phyloP scores from a whole-genome alignment of 2,329 filamentous ascomycete genomes.

The Teratosphaeria pseudoeucalypti region DNA sequence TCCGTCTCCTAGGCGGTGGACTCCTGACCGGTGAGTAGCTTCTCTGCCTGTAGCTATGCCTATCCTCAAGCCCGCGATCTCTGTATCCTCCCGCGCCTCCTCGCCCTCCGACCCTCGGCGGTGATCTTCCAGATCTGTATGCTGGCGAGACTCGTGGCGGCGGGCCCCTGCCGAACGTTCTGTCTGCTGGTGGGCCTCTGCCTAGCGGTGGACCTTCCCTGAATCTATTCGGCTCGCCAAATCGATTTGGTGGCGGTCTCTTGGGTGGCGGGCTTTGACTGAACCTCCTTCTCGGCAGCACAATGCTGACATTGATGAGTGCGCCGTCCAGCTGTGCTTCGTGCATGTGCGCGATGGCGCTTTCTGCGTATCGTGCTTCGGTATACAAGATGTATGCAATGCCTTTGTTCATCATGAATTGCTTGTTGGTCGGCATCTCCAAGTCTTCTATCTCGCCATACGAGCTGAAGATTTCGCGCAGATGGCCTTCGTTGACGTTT shows the following conservation, averaged over 20 bases:
- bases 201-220: slow-evolving; percentile 14
- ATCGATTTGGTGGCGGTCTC: slow-evolving; percentile 45
- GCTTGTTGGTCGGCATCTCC: slow-evolving; percentile 79
- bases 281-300: slow-evolving; percentile 72
- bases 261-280: slow-evolving; percentile 67
- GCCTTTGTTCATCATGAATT: slow-evolving; percentile 79
- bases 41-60: slow-evolving; percentile 17
- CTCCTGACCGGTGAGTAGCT: slow-evolving; percentile 11
- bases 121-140: slow-evolving; percentile 15
- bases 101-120: slow-evolving; percentile 11
- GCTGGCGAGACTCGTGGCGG: slow-evolving; percentile 18
- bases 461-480: slow-evolving; percentile 82
- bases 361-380: slow-evolving; percentile 67
- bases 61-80: slow-evolving; percentile 19
- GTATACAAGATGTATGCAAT: slow-evolving; percentile 86
- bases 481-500: slow-evolving; percentile 80
- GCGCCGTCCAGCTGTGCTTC: slow-evolving; percentile 80
- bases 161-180: slow-evolving; percentile 9
- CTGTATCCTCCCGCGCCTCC: slow-evolving; percentile 21
- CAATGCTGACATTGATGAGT: slow-evolving; percentile 76
- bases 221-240: slow-evolving; percentile 31
- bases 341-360: slow-evolving; percentile 92
- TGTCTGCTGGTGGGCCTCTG: slow-evolving; percentile 20
- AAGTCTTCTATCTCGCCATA: slow-evolving; percentile 81
- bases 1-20: slow-evolving; percentile 21